Base-by-base conservation (phyloP, 306 rosid species). In the Chamaecrista fasciculata region DNA sequence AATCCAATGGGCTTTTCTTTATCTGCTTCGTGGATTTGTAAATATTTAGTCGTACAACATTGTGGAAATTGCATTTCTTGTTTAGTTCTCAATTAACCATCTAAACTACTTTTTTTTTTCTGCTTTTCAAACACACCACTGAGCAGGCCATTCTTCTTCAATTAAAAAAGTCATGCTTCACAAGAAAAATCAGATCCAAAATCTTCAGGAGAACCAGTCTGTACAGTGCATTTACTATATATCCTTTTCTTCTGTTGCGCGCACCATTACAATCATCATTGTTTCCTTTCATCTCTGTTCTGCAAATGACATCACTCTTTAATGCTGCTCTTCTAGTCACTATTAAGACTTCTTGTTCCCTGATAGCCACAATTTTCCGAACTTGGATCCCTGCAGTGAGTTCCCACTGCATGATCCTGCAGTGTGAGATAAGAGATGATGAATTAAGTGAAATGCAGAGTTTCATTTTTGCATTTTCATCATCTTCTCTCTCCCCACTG, bases 281-380 rank as follows among this genome's bases (percentile, higher is more conserved):
- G 66, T 76, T 57, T 42, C 79, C 60, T 76, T 57, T 42, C 79
- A 68, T 31, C 53, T 60, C 60, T 60, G 55, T 23, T 66, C 56
- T 16, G 62, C 44, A 68, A 62, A 25, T 4, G 23, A 31, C 24
- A 33, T 15, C n/a, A 37, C 15, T 73, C 61, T 71, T 72, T 31
- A 57, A 31, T 26, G 66, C 33, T 57, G 25, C 16, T 9, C 66
- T 59, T 34, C n/a, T 58, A 15, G 36, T 36, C 34, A 36, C 68
- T 40, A 36, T 19, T 11, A 48, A 19, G 62, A 14, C 34, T 61
- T 49, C 28, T 12, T 52, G 52, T 64, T 31, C 14, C 51, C 48
- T 19, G 15, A 55, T 11, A 75, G 33, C 40, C 66, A 67, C 34
- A 33, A 60, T 69, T 44, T 8, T 25, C 52, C 70, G n/a, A n/a